A percentile compares a stretch with the other conserved stretches of the same genome.
phyloP scores from a whole-genome alignment of 805 yeast genomes.

The Diddensiella santjacobensis region DNA sequence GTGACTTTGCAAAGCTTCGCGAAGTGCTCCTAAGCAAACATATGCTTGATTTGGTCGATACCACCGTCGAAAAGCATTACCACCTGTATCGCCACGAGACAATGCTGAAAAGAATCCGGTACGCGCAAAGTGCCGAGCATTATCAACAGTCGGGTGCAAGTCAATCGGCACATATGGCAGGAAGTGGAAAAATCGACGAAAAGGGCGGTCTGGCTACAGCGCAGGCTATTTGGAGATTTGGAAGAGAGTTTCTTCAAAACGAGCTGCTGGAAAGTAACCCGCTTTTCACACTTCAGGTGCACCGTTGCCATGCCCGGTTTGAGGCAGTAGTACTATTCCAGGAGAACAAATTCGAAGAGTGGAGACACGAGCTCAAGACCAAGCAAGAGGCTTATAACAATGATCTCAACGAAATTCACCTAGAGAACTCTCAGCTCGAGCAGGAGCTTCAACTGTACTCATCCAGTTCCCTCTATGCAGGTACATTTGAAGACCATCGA shows the following conservation, averaged over 20 bases:
- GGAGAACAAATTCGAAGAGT: slow-evolving; percentile 86
- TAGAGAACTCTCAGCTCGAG: slow-evolving; percentile 2
- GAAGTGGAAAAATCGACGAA: slow-evolving; percentile 6
- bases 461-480: not conserved
- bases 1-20: slow-evolving; percentile 84
- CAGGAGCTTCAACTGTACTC: not conserved
- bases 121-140: slow-evolving; percentile 6
- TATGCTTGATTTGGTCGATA: slow-evolving; percentile 73
- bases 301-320: slow-evolving; percentile 70
- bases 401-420: slow-evolving; percentile 11
- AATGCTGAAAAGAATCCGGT: slow-evolving; percentile 27
- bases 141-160: not conserved
- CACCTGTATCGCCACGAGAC: slow-evolving; percentile 57
- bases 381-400: slow-evolving; percentile 21
- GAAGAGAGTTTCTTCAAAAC: slow-evolving; percentile 33
- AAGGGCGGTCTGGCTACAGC: slow-evolving; percentile 20
- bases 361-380: slow-evolving; percentile 70
- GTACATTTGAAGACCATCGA: not conserved
- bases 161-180: slow-evolving; percentile 3
- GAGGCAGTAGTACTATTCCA: slow-evolving; percentile 86
- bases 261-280: not conserved
- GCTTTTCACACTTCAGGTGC: not conserved
- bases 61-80: slow-evolving; percentile 78
- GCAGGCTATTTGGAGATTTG: slow-evolving; percentile 15
- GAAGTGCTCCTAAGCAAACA: slow-evolving; percentile 74